Evolutionary conservation across 345 rosid species (phyloP).

Genomic region (Euclidium syriacum): DNA sequence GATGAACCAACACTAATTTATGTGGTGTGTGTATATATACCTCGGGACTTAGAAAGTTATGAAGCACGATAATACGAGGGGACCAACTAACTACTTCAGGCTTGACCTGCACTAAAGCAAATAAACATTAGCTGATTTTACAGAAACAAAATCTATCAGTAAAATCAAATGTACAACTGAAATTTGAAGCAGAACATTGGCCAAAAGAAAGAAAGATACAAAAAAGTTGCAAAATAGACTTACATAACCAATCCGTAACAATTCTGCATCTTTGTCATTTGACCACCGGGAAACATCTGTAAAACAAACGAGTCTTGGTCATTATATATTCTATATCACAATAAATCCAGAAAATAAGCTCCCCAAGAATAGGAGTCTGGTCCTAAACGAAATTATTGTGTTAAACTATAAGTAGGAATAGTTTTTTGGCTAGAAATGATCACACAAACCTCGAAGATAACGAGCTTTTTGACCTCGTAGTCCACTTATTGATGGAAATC

Average conservation of each 20-base stretch:
- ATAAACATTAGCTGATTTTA: constrained; percentile 12
- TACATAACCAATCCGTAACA: constrained; percentile 82
- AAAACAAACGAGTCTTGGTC: constrained; percentile 20
- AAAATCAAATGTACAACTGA: neutral
- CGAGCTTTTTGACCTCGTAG: constrained; percentile 38
- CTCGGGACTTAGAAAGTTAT: constrained; percentile 86
- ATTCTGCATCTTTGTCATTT: constrained; percentile 76
- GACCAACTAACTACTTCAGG: constrained; percentile 94
- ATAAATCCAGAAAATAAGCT: neutral
- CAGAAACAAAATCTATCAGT: neutral
- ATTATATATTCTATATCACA: neutral
- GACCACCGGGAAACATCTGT: constrained; percentile 65
- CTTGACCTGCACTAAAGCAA: constrained; percentile 63
- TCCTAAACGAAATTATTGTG: neutral
- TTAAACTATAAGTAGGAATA: neutral
- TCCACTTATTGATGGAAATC: constrained; percentile 39
- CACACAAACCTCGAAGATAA: constrained; percentile 55
- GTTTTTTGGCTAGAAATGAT: neutral
- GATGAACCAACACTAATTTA: neutral
- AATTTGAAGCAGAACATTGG: neutral
- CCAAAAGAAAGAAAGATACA: neutral
- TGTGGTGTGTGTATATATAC: constrained; percentile 35
- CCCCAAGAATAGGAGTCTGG: neutral
- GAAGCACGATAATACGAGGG: constrained; percentile 79
- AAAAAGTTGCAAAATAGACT: constrained; percentile 22